These are phyloP conservation scores for Typha latifolia DNA, from an alignment of 176 grass and related monocot genomes.

Conservation along the genomic window DNA sequence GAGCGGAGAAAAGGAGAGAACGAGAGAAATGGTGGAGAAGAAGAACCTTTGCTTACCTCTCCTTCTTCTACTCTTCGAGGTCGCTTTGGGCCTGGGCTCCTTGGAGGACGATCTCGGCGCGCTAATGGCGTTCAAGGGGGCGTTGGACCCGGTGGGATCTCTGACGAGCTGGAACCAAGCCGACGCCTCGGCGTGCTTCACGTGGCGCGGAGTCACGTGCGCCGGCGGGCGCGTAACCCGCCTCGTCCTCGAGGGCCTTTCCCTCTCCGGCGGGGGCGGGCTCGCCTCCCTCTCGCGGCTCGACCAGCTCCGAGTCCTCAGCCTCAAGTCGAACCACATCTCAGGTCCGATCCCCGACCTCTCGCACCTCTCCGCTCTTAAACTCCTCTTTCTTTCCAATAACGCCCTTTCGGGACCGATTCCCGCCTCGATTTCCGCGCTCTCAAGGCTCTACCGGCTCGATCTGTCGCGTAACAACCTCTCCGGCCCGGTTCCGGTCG, in stretches of 20 bases:
- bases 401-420: slow-evolving; percentile 57
- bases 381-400: slow-evolving; percentile 71
- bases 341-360: slow-evolving; percentile 65
- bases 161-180: slow-evolving; percentile 59
- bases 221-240: slow-evolving; percentile 57
- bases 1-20: no score
- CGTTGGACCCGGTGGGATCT: slow-evolving; percentile 27
- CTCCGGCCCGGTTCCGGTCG: slow-evolving; percentile 46
- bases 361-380: slow-evolving; percentile 46
- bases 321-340: slow-evolving; percentile 67
- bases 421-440: slow-evolving; percentile 32
- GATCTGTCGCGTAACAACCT: slow-evolving; percentile 69
- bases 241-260: slow-evolving; percentile 61
- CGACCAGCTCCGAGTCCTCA: slow-evolving; percentile 73
- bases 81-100: slow-evolving; percentile 16
- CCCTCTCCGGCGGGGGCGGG: slow-evolving; percentile 34
- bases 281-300: slow-evolving; percentile 35
- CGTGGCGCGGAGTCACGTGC: slow-evolving; percentile 69
- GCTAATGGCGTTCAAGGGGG: slow-evolving; percentile 45
- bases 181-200: slow-evolving; percentile 42
- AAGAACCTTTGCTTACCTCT: not conserved
- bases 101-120: slow-evolving; percentile 46
- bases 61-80: not conserved
- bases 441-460: slow-evolving; percentile 68
- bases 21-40: no score